These are phyloP conservation scores for Solanum pimpinellifolium DNA, from an alignment of 257 asterid species.

Conservation along the genomic window DNA sequence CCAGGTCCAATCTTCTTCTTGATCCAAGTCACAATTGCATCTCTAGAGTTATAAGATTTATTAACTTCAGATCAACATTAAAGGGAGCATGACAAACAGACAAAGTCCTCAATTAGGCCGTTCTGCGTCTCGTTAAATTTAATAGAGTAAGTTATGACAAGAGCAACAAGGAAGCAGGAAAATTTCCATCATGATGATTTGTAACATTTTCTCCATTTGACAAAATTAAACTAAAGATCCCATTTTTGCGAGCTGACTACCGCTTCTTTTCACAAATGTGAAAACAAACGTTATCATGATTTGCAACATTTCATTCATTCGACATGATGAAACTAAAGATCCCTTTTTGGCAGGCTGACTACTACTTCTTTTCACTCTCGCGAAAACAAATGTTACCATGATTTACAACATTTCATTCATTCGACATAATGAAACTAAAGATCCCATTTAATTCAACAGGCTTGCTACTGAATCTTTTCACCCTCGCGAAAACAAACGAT, in stretches of 20 bases:
- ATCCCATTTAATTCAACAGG: no score
- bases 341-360: no score
- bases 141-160: background rate
- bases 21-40: slow-evolving; percentile 79
- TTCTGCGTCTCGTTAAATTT: background rate
- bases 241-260: background rate
- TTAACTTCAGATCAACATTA: background rate
- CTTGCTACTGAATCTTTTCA: background rate
- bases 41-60: slow-evolving; percentile 33
- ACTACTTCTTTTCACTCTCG: background rate
- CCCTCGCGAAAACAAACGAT: background rate
- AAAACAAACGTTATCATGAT: no score
- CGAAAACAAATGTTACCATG: no score
- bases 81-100: background rate
- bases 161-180: background rate
- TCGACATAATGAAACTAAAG: no score
- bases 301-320: no score
- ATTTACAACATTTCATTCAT: no score
- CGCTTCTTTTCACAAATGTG: background rate
- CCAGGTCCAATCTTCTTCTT: slow-evolving; percentile 82
- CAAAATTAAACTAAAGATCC: background rate
- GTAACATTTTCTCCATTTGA: background rate
- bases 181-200: background rate
- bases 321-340: no score
- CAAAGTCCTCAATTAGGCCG: background rate